Evolutionary conservation across 257 asterid species (phyloP), one percentile per base, ranked within the genome.

Genomic region (Scutellaria galericulata): DNA sequence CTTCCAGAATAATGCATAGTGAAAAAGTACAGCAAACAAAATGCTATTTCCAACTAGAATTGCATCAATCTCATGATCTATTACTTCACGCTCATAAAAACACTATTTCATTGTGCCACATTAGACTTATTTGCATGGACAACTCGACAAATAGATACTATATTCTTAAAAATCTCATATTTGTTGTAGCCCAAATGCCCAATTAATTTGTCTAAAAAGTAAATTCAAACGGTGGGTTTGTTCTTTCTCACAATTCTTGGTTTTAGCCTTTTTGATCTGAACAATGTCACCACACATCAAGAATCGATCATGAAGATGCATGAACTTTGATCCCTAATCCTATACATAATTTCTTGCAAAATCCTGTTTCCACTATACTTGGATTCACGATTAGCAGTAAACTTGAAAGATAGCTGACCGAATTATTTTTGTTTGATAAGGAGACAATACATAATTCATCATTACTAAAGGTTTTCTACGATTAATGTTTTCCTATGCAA

Each of bases 1-100:
- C 72, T n/a, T 66, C 72, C 9, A 31, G 9, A 64, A 10, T 27
- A 52, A 47, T 27, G 46, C 71, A 47, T 13, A 47, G 55, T 47
- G 35, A 48, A 47, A 66, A 47, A 11, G 15, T 37, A 3, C 14
- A 47, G 8, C 15, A 15, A 31, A 59, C 12, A 12, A 68, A 52
- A 66, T 24, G 7, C 58, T 7, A 24, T 48, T 27, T 12, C 47
- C 35, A 35, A 47, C 71, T 48, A 11, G 47, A 35, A 46, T 53
- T 22, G 57, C 42, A 14, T 45, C 69, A 46, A 9, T 12, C 52
- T 46, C 27, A 31, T 31, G 0, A 1, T 31, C 37, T 31, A 31
- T 4, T 2, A 31, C 37, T 31, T 3, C 5, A 31, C 3, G 5
- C 37, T 31, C 37, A 31, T 31, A 31, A 2, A 31, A 31, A 31